Percentiles rank a stretch among this genome's conserved stretches.
Conservation (phyloP, 108 stramenopile genomes). For the Cyclotella cryptica region DNA sequence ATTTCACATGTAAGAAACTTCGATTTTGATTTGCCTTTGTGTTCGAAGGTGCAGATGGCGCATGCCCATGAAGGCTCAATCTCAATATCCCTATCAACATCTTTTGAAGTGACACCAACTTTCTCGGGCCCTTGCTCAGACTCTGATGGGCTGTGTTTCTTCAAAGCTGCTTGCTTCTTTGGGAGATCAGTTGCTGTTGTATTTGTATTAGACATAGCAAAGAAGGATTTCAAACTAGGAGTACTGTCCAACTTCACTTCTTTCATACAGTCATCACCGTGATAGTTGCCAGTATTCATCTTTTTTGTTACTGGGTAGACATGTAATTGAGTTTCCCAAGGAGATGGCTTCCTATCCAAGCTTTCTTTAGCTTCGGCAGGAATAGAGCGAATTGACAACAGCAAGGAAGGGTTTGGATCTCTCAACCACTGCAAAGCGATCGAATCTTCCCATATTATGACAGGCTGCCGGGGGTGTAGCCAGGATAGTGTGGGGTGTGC, state of each 20-base stretch:
- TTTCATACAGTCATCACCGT: conserved; percentile 40
- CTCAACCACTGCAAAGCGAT: conserved; percentile 70
- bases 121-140: neutral
- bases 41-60: conserved; percentile 26
- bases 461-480: conserved; percentile 80
- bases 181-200: neutral
- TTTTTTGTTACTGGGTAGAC: conserved; percentile 42
- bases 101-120: neutral
- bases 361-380: neutral
- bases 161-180: neutral
- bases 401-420: conserved; percentile 51
- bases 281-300: conserved; percentile 37
- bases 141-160: too few species aligned
- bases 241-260: conserved; percentile 30
- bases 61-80: conserved; percentile 28
- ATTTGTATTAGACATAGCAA: neutral
- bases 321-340: conserved; percentile 16
- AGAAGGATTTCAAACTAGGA: conserved; percentile 32
- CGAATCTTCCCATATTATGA: conserved; percentile 64
- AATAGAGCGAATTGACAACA: conserved; percentile 39
- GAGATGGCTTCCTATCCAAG: neutral
- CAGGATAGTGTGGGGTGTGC: conserved; percentile 60
- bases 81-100: neutral
- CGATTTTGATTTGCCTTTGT: conserved; percentile 14
- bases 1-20: conserved; percentile 44